Evolutionary conservation across 2,329 filamentous ascomycete species (phyloP).

Genomic region (Xylariomycetidae sp.): DNA sequence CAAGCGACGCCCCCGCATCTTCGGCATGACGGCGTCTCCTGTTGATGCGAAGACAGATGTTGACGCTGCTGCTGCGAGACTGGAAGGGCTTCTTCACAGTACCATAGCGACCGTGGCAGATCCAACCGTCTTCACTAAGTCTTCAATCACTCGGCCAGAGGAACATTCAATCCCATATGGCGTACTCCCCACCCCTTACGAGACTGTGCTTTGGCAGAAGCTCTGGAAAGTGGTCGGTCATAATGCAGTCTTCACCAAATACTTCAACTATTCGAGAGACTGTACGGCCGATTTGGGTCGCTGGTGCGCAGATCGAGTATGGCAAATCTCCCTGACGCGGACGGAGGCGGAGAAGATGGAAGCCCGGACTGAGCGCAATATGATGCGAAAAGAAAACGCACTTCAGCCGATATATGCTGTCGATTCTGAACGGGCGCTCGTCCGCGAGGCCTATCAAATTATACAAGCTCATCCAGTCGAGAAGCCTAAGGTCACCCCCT

Average conservation of each 20-base stretch:
- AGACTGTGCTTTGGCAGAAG: slow-evolving; percentile 60
- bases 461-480: slow-evolving; percentile 48
- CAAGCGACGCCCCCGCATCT: slow-evolving; percentile 64
- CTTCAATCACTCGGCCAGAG: slow-evolving; percentile 50
- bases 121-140: slow-evolving; percentile 51
- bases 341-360: slow-evolving; percentile 58
- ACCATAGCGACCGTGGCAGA: slow-evolving; percentile 71
- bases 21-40: slow-evolving; percentile 96
- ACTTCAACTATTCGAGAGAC: slow-evolving; percentile 55
- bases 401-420: slow-evolving; percentile 16
- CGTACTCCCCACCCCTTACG: slow-evolving; percentile 42
- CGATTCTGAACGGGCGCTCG: slow-evolving; percentile 26
- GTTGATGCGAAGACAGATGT: slow-evolving; percentile 79
- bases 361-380: slow-evolving; percentile 43
- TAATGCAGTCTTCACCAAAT: slow-evolving; percentile 44
- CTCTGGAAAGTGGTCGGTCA: slow-evolving; percentile 43
- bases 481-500: slow-evolving; percentile 22
- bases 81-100: slow-evolving; percentile 75
- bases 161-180: slow-evolving; percentile 56
- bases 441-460: slow-evolving; percentile 54
- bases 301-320: slow-evolving; percentile 83
- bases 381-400: too few relatives aligned
- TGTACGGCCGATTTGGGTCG: slow-evolving; percentile 65
- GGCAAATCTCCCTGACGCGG: slow-evolving; percentile 65
- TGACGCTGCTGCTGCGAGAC: slow-evolving; percentile 60